Evolutionary conservation across 2,329 filamentous ascomycete species (phyloP), one percentile per base, ranked within the genome.

Genomic region (Colletotrichum cordylinicola): DNA sequence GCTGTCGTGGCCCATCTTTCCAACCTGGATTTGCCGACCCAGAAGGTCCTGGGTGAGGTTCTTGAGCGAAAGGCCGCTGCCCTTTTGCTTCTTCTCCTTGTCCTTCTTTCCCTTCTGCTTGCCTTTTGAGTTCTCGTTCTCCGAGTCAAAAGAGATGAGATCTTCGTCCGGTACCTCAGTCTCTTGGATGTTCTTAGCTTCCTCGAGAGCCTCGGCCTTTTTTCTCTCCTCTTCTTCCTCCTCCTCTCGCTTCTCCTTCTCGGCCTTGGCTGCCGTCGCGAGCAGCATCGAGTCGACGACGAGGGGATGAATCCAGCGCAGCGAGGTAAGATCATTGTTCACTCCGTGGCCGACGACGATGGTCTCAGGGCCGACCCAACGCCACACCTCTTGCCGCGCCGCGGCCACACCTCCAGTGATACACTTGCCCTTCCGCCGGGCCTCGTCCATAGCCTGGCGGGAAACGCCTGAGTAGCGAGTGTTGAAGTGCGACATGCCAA

Each of bases 391-490:
- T 4, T 80, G 72, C 2, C 89, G 83, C 1, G 88, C 88, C 4
- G 81, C 83, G 31, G 85, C 82, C 5, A 83, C 82, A 0, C 89
- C 89, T 3, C 83, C 75, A 0, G 91, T 76, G 48, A 76, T 29
- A 56, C 85, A 87, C 1, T 79, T 80, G 0, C 80, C 76, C 6
- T 73, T 77, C 4, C 79, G 80, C 1, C 81, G 80, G 5, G 85
- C 86, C 0, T 81, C 76, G 4, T 84, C 77, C 80, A 91, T 85
- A 24, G 84, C 82, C 4, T 72, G 74, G 33, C 80, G 79, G 0
- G 84, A 86, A 4, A 92, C 85, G 2, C 90, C 90, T 0, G 89
- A 90, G 75, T 81, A 90, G 4, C 80, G 82, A 1, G 88, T 90
- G 78, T 90, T 89, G 78, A 86, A 86, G 78, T 91, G 86, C 7